Conservation (phyloP, 805 yeast species). For the Wickerhamomyces bisporus region DNA sequence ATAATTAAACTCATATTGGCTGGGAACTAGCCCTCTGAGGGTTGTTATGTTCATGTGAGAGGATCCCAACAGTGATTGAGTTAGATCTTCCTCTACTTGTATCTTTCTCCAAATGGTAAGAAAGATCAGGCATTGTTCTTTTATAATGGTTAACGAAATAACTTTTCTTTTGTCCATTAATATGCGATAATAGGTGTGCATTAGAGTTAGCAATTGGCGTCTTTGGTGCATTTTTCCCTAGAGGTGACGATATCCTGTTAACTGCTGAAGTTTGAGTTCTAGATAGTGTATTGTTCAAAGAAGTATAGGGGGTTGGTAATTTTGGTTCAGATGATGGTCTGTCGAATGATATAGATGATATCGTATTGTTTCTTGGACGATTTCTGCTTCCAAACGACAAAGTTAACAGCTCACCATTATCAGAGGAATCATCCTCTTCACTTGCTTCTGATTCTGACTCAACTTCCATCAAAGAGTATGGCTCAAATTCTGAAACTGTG, state of each 20-base stretch:
- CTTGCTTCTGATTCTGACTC: slow-evolving; percentile 10
- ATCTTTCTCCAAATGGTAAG: slow-evolving; percentile 1
- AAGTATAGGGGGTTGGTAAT: background rate
- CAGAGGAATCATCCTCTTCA: slow-evolving; percentile 31
- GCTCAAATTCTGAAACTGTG: slow-evolving; percentile 2
- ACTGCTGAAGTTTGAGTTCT: background rate
- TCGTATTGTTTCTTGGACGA: slow-evolving; percentile 21
- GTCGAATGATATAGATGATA: slow-evolving; percentile 2
- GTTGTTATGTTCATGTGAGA: slow-evolving; percentile 1
- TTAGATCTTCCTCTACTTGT: slow-evolving; percentile 16
- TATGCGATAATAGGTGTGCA: slow-evolving; percentile 21
- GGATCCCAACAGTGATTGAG: slow-evolving; percentile 22
- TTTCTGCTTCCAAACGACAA: slow-evolving; percentile 8
- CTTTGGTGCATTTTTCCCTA: slow-evolving; percentile 29
- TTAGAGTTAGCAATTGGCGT: slow-evolving; percentile 25
- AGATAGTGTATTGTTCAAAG: background rate
- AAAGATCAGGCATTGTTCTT: slow-evolving; percentile 24
- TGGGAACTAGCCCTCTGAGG: background rate
- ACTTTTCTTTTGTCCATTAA: background rate
- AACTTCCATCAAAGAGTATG: background rate
- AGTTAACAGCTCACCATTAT: slow-evolving; percentile 5
- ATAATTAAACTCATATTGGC: background rate
- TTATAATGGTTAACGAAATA: slow-evolving; percentile 38
- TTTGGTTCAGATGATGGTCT: slow-evolving; percentile 24
- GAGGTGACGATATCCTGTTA: slow-evolving; percentile 30